Evolutionary conservation across 2,329 filamentous ascomycete species (phyloP), one percentile per base, ranked within the genome.

Genomic region (Coccinonectria pachysandricola): DNA sequence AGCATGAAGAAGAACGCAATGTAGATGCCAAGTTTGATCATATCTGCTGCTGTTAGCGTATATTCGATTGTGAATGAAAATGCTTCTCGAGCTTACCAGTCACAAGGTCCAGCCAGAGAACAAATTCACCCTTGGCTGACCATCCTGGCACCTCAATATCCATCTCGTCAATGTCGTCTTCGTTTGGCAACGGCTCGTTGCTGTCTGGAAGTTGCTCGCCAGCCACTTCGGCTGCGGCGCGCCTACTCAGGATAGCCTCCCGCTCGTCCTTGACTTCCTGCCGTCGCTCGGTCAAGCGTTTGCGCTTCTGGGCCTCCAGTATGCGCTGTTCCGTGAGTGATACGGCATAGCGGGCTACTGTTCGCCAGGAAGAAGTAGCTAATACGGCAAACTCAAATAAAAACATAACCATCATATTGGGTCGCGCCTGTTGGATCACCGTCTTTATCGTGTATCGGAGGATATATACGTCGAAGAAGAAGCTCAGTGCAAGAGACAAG

Each of bases 371-470:
- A 26, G 77, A 78, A 7, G 92, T 79, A 3, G 75, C 68, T 34
- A 96, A 61, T 21, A 98, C 77, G 19, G 88, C 87, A 49, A 96
- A 96, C 54, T 98, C 91, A 45, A 98, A 98, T 5, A 92, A 75
- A 48, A 98, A 98, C 86, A 98, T 96, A 37, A 98, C 86, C 86
- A 96, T 98, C 82, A 98, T 96, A 32, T 92, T 91, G 1, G 88
- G 86, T n/a, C 81, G 71, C 3, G 88, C 84, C 50, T 92, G 78
- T 31, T 82, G 76, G 25, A 95, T 75, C 16, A 96, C 87, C 0
- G 80, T 84, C 15, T 76, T 72, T 35, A 93, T 67, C 32, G 81
- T 79, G 53, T 94, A 95, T 24, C 68, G 69, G 39, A 95, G 74
- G 58, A 98, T 75, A 50, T 70, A 79, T 13, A 76, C 52, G 49